Percentiles rank a stretch among this genome's conserved stretches.
Conservation (phyloP, 352 stramenopile species). For the Stramenopiles sp. region DNA sequence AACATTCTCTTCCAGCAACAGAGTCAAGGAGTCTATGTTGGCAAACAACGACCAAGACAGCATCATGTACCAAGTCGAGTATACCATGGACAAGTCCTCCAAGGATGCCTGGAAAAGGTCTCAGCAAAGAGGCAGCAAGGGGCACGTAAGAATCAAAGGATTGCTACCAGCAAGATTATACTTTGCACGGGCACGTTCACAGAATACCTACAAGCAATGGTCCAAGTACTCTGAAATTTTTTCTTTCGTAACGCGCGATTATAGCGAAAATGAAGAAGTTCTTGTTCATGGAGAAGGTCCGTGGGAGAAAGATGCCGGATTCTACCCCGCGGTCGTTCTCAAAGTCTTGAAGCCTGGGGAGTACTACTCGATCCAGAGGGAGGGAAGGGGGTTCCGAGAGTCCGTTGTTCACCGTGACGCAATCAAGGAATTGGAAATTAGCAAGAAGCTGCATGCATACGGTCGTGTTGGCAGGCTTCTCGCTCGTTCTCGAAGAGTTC, state of each 20-base stretch:
- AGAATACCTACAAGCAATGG: background rate
- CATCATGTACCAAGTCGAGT: background rate
- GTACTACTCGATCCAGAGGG: background rate
- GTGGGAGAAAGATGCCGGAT: constrained; percentile 1
- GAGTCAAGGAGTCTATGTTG: too few species aligned
- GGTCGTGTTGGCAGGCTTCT: constrained; percentile 3
- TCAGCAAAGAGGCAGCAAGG: background rate
- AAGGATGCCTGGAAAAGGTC: background rate
- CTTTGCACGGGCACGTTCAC: background rate
- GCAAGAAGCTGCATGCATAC: background rate
- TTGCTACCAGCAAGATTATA: background rate
- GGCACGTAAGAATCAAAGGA: background rate
- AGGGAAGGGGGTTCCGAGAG: background rate
- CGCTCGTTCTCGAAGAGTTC: background rate
- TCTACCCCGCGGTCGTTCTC: background rate
- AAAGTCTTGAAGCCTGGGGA: constrained; percentile 9
- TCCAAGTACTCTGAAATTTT: background rate
- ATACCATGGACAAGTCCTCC: background rate
- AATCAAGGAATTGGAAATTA: background rate
- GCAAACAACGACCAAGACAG: background rate
- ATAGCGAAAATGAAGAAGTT: background rate
- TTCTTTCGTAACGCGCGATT: background rate
- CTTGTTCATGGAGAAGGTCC: constrained; percentile 6
- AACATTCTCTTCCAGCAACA: background rate
- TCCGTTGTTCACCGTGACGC: background rate